A percentile compares a stretch with the other conserved stretches of the same genome.
These are phyloP conservation scores for Dryas integrifolia DNA, from an alignment of 331 rosid species.

Conservation along the genomic window DNA sequence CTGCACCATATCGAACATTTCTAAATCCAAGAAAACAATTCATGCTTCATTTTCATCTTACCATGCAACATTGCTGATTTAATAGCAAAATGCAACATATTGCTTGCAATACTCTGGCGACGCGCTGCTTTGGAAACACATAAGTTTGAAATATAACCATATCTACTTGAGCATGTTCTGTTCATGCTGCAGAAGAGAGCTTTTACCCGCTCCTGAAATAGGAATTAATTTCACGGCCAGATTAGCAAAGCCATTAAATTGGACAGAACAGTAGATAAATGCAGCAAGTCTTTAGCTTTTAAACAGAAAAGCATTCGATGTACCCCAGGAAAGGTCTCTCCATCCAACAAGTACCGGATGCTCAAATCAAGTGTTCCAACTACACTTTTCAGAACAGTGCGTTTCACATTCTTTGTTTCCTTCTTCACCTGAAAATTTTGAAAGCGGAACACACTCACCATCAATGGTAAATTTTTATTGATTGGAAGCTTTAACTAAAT, in stretches of 20 bases:
- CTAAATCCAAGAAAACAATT: not conserved
- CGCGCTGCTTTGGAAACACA: slow-evolving; percentile 77
- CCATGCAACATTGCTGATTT: slow-evolving; percentile 60
- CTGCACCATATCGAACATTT: slow-evolving; percentile 6
- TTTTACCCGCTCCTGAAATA: slow-evolving; percentile 61
- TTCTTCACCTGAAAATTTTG: slow-evolving; percentile 74
- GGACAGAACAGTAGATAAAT: slow-evolving; percentile 14
- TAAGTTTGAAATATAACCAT: slow-evolving; percentile 74
- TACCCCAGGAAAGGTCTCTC: slow-evolving; percentile 98
- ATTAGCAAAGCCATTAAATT: slow-evolving; percentile 20
- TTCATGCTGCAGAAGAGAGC: slow-evolving; percentile 51
- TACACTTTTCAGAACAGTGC: slow-evolving; percentile 60
- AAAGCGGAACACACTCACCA: slow-evolving; percentile 5
- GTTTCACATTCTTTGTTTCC: slow-evolving; percentile 60
- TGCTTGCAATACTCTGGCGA: slow-evolving; percentile 80
- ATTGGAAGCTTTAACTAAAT: not conserved
- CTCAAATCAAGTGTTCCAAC: slow-evolving; percentile 94
- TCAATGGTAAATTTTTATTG: not conserved
- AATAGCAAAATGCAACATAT: slow-evolving; percentile 78
- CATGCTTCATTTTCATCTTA: slow-evolving; percentile 34
- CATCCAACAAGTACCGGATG: slow-evolving; percentile 63
- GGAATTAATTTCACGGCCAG: slow-evolving; percentile 12
- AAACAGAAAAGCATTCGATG: slow-evolving; percentile 7
- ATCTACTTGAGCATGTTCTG: slow-evolving; percentile 53
- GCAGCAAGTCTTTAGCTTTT: not conserved